Percentiles rank a stretch among this genome's conserved stretches.
These are phyloP conservation scores for Phallus indusiatus DNA, from an alignment of 768 basidiomycete species.

Conservation along the genomic window DNA sequence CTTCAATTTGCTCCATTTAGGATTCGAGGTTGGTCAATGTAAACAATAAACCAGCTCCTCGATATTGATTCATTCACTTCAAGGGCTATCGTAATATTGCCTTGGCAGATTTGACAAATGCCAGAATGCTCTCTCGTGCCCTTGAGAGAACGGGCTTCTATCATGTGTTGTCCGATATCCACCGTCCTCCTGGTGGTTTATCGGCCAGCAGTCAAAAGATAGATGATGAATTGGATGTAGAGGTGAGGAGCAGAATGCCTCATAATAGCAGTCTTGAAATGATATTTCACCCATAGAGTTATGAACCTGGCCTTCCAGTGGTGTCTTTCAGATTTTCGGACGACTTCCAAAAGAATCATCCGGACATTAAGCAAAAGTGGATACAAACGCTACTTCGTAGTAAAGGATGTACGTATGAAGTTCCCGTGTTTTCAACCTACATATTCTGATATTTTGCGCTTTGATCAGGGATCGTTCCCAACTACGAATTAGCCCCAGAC, in stretches of 20 bases:
- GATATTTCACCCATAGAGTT: slow-evolving; percentile 25
- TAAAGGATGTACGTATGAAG: slow-evolving; percentile 22
- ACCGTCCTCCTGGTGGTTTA: slow-evolving; percentile 27
- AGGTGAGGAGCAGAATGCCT: slow-evolving; percentile 34
- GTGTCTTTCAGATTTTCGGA: slow-evolving; percentile 49
- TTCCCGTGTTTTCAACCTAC: background rate
- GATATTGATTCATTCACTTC: background rate
- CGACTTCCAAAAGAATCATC: slow-evolving; percentile 39
- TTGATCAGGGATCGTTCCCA: slow-evolving; percentile 40
- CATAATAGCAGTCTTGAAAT: background rate
- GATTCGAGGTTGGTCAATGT: slow-evolving; percentile 30
- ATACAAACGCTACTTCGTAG: slow-evolving; percentile 30
- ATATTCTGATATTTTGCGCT: background rate
- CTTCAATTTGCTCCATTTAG: slow-evolving; percentile 56
- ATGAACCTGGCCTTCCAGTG: slow-evolving; percentile 42
- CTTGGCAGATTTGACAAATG: slow-evolving; percentile 45
- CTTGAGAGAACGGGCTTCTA: slow-evolving; percentile 48
- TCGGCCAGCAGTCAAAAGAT: slow-evolving; percentile 15
- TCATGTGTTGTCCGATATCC: slow-evolving; percentile 46
- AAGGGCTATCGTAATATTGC: slow-evolving; percentile 38
- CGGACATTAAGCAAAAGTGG: slow-evolving; percentile 49
- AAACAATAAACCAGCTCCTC: slow-evolving; percentile 1
- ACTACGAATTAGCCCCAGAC: slow-evolving; percentile 49
- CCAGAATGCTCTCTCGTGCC: slow-evolving; percentile 54
- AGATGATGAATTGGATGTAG: slow-evolving; percentile 43